Base-by-base conservation (phyloP, 305 asterid genomes). In the Fraxinus ornus region DNA sequence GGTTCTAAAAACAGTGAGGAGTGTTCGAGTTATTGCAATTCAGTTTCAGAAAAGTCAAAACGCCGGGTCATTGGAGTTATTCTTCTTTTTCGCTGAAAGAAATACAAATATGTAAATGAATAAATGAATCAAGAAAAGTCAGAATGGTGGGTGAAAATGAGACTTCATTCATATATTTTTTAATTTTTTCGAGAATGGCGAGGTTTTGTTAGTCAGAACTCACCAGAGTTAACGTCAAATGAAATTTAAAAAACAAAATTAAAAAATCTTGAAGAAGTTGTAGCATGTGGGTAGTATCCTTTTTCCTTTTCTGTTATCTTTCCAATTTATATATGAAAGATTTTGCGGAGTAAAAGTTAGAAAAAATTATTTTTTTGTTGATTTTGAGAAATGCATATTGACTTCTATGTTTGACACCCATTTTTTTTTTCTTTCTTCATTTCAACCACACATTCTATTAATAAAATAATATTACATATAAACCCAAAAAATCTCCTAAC, bases 101-200 rank as follows among this genome's bases (percentile, higher is more conserved):
- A 15, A 26, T 66, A 66, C 73, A 24, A 22, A 64, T 64, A 3
- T 64, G 32, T 8, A 22, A 64, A 64, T 64, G 22, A 32, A 26
- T 5, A 6, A 32, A 71, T 70, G 44, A 71, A 32, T 71, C 76
- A 71, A 32, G 76, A 71, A 71, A 71, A 71, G 76, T 71, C 76
- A 28, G 37, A 6, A 70, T 5, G 37, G 75, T 28, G 75, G n/a
- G 75, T 70, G 75, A 68, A 68, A 12, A 68, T 5, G 39, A 30
- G 41, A 12, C 75, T 30, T 13, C 75, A 30, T 64, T 19, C 32
- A 68, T 30, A 4, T 10, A 68, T 68, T 68, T 30, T 68, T 28
- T 8, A 24, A 0, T 28, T 22, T 60, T 62, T 62, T 66, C 75
- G 1, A 68, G 32, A 68, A 12, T 68, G 6, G 5, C 71, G n/a